Evolutionary conservation across 306 rosid genomes (phyloP).

Genomic region (Cicer arietinum): DNA sequence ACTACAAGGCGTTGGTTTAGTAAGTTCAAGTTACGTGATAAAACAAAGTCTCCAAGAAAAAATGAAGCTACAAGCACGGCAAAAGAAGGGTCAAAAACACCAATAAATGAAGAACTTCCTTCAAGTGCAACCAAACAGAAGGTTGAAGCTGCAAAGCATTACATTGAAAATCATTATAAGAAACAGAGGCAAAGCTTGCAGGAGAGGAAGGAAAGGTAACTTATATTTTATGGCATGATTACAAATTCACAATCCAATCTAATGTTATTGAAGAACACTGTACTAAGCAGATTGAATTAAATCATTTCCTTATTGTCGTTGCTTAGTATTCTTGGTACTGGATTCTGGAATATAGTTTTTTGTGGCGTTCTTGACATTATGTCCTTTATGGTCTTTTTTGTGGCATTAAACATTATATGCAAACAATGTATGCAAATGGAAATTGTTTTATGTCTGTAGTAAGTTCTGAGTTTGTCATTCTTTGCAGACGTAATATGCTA

Average conservation of each 20-base stretch:
- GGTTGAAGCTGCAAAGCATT: conserved; percentile 89
- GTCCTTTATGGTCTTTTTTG: conserved; percentile 17
- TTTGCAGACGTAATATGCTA: conserved; percentile 72
- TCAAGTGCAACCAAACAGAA: conserved; percentile 69
- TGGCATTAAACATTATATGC: neutral
- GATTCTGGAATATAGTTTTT: conserved; percentile 25
- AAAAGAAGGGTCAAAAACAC: conserved; percentile 63
- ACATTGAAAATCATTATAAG: conserved; percentile 86
- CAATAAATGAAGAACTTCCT: conserved; percentile 65
- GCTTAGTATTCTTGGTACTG: conserved; percentile 2
- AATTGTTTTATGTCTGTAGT: neutral
- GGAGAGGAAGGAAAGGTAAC: conserved; percentile 87
- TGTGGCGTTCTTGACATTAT: neutral
- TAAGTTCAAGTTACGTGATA: conserved; percentile 71
- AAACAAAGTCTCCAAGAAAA: conserved; percentile 59
- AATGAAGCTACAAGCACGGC: conserved; percentile 61
- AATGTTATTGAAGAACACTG: neutral
- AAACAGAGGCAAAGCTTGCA: conserved; percentile 79
- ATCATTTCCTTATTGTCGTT: conserved; percentile 27
- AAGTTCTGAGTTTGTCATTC: neutral
- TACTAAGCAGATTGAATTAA: conserved; percentile 3
- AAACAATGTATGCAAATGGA: neutral
- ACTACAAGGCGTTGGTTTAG: conserved; percentile 66
- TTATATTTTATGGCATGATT: conserved; percentile 36
- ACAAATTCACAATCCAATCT: neutral